Base-by-base conservation (phyloP, 73 alveolate genomes). In the Paramecium biaurelia region DNA sequence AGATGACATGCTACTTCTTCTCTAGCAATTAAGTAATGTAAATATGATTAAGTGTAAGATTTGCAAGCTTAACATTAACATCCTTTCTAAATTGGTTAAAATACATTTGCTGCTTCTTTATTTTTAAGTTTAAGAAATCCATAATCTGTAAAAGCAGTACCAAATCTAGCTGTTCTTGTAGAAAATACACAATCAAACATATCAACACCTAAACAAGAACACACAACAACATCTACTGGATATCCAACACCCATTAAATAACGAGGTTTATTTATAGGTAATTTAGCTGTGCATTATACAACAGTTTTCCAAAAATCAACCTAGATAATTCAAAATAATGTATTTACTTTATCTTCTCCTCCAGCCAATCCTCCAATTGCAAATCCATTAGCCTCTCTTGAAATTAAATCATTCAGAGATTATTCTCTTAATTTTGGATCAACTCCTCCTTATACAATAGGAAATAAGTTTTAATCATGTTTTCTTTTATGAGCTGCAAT, bases 321-420 rank as follows among this genome's bases (percentile, higher is more conserved):
- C 68, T 53, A 3, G 11, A 18, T 4, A 18, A 15, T 0, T n/a
- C 8, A 53, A 53, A 21, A 11, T 1, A 4, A 53, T 15, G 2
- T 53, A 18, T 53, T 4, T 53, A 53, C 68, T 90, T 99, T 99
- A 53, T 97, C 99, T 93, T 99, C 99, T 1, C 99, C 99, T 18
- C 99, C 99, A 2, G 99, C 98, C 88, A 99, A 96, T 7, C 99
- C 99, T 2, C 99, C 99, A 9, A 99, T 99, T 15, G 99, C 99
- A 93, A 97, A 99, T 34, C 99, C 99, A 8, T 99, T 99, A 14
- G 98, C 92, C 86, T 98, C 96, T 93, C 99, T 95, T 68, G 95
- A 88, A 63, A 94, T 93, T 98, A 99, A 94, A 89, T 93, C 99
- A 92, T 97, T 97, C 58, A 98, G 93, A 47, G 99, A 92, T 68